phyloP scores from a whole-genome alignment of 495 filamentous ascomycete species.

The Viridothelium virens region DNA sequence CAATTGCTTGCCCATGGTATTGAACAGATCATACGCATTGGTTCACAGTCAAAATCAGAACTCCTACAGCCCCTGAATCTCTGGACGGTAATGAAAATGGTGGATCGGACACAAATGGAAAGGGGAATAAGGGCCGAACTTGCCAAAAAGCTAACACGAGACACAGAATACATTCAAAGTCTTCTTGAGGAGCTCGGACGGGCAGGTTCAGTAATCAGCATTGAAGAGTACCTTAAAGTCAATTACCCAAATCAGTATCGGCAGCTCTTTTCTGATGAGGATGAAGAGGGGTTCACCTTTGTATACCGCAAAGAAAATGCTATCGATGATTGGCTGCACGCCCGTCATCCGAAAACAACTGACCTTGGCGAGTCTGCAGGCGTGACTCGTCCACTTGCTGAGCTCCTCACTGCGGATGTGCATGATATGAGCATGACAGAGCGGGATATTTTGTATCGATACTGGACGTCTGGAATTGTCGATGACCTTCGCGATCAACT shows the following conservation, averaged over 20 bases:
- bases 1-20: conserved; percentile 50
- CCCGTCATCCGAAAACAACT: background rate
- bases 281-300: conserved; percentile 30
- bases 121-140: conserved; percentile 29
- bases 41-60: conserved; percentile 57
- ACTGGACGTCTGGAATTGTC: conserved; percentile 44
- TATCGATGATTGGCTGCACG: conserved; percentile 19
- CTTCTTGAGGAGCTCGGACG: conserved; percentile 28
- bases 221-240: conserved; percentile 19
- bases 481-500: conserved; percentile 34
- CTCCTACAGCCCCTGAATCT: conserved; percentile 44
- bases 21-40: conserved; percentile 60
- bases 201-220: conserved; percentile 18
- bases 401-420: conserved; percentile 14
- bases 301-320: conserved; percentile 17
- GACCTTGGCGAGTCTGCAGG: background rate
- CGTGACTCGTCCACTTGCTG: conserved; percentile 16
- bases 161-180: conserved; percentile 24
- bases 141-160: conserved; percentile 28
- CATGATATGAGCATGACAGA: conserved; percentile 25
- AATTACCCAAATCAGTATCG: conserved; percentile 14
- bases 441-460: conserved; percentile 23
- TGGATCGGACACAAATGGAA: conserved; percentile 39
- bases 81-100: conserved; percentile 30
- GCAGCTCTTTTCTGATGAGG: conserved; percentile 25